Conservation (phyloP, 768 basidiomycete genomes). For the Leucogyrophana mollusca region DNA sequence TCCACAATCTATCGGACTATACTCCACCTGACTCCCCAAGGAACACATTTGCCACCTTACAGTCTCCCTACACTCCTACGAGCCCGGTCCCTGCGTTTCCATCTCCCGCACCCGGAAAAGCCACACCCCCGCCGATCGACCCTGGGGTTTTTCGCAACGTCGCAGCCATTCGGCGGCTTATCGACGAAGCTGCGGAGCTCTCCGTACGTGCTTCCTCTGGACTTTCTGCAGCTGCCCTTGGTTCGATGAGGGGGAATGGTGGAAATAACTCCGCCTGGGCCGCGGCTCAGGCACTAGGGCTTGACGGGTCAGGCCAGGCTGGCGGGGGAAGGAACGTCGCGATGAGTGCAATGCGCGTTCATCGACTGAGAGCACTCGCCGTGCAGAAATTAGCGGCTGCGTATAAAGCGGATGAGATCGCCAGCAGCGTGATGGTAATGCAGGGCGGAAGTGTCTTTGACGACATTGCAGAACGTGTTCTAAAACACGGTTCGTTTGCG, state of each 20-base stretch:
- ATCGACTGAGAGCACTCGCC: slow-evolving; percentile 75
- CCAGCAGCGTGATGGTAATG: slow-evolving; percentile 93
- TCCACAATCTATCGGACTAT: slow-evolving; percentile 39
- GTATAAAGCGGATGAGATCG: slow-evolving; percentile 87
- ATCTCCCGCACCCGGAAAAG: slow-evolving; percentile 57
- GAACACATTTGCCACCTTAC: slow-evolving; percentile 32
- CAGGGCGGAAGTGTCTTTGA: slow-evolving; percentile 92
- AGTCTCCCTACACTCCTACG: slow-evolving; percentile 26
- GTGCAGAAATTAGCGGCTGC: slow-evolving; percentile 86
- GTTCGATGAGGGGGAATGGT: slow-evolving; percentile 52
- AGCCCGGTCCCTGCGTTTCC: slow-evolving; percentile 46
- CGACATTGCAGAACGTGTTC: slow-evolving; percentile 85
- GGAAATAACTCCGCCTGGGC: slow-evolving; percentile 54
- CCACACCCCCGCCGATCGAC: slow-evolving; percentile 84
- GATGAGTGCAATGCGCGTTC: slow-evolving; percentile 85
- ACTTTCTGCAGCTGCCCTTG: slow-evolving; percentile 70
- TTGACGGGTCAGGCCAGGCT: slow-evolving; percentile 54
- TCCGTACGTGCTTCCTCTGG: slow-evolving; percentile 88
- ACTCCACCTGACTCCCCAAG: slow-evolving; percentile 48
- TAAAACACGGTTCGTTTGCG: slow-evolving; percentile 55
- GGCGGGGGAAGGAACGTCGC: slow-evolving; percentile 68
- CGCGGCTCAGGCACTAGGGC: slow-evolving; percentile 58
- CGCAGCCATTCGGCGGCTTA: slow-evolving; percentile 70
- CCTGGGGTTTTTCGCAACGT: slow-evolving; percentile 84
- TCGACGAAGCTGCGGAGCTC: slow-evolving; percentile 88